Evolutionary conservation across 1,284 basidiomycete species (phyloP), one percentile per base, ranked within the genome.

Genomic region (Phlebopus sp.): DNA sequence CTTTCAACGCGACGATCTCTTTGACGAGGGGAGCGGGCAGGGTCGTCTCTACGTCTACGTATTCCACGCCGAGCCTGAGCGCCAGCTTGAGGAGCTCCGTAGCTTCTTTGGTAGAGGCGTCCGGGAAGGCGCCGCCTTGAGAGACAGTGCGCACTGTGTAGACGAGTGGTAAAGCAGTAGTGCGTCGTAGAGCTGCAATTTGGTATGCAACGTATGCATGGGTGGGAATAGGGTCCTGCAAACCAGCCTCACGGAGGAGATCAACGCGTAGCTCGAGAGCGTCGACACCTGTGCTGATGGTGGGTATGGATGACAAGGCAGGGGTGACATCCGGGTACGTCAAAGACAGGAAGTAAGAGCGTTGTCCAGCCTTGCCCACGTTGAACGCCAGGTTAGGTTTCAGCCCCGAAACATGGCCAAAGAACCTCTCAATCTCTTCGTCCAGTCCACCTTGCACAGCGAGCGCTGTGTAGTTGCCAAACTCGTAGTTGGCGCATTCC

Each of bases 201-300:
- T 99, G 97, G 37, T 80, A 76, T 11, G 84, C 77, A 35, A 98
- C 92, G 63, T 92, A 97, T 0, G 76, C 68, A 23, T 74, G 60
- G 0, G 89, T 75, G 0, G 94, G 90, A 15, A 92, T 78, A 0
- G 79, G 75, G 0, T 70, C 74, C 29, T 70, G 57, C 11, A 72
- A 63, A 2, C 52, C 59, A 3, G 69, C 65, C 4, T 82, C 75
- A 29, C 81, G 82, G 19, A 99, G 77, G 10, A 99, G 77, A 67
- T 99, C 96, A 5, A 95, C 94, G 3, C 96, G 86, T 23, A 99
- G 69, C 69, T 99, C 96, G 50, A 99, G 73, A 0, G 94, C 96
- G 61, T 99, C 95, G 1, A 85, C 87, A 3, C 97, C 96, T n/a
- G 79, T 75, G 0, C 82, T 82, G 51, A 97, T 71, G 45, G 86